Evolutionary conservation across 495 filamentous ascomycete genomes (phyloP).

Genomic region (Bombardia bombarda): DNA sequence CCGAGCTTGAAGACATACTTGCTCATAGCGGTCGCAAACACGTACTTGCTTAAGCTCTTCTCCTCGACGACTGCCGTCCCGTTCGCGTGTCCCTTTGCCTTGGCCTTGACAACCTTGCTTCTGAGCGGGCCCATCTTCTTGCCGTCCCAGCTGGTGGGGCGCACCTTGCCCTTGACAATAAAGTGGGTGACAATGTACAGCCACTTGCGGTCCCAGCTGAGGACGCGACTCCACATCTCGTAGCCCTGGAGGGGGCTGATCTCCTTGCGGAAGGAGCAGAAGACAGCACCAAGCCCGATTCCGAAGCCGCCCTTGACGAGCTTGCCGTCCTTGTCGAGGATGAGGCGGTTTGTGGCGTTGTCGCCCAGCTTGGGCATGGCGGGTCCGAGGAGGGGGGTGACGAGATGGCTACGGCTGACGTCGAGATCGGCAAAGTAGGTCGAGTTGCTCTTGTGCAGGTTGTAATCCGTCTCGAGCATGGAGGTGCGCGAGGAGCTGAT

Average conservation of each 20-base stretch:
- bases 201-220: slow-evolving; percentile 62
- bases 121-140: slow-evolving; percentile 12
- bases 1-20: slow-evolving; percentile 92
- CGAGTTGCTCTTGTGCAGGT: slow-evolving; percentile 76
- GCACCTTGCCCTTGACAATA: slow-evolving; percentile 50
- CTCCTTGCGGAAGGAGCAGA: slow-evolving; percentile 60
- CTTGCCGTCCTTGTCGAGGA: slow-evolving; percentile 29
- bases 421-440: slow-evolving; percentile 82
- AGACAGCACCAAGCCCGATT: slow-evolving; percentile 62
- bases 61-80: slow-evolving; percentile 48
- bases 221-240: slow-evolving; percentile 64
- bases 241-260: slow-evolving; percentile 60
- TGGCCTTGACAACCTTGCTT: slow-evolving; percentile 19
- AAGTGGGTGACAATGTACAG: slow-evolving; percentile 42
- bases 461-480: slow-evolving; percentile 69
- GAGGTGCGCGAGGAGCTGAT: slow-evolving; percentile 52
- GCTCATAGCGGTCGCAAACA: slow-evolving; percentile 68
- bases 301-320: slow-evolving; percentile 31
- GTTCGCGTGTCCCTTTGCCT: slow-evolving; percentile 28
- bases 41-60: slow-evolving; percentile 36
- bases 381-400: slow-evolving; percentile 43
- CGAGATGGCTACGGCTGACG: slow-evolving; percentile 57
- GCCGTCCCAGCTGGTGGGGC: slow-evolving; percentile 33
- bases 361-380: slow-evolving; percentile 32
- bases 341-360: slow-evolving; percentile 35